Base-by-base conservation (phyloP, 1,284 basidiomycete species). In the Clitocybe nebularis region DNA sequence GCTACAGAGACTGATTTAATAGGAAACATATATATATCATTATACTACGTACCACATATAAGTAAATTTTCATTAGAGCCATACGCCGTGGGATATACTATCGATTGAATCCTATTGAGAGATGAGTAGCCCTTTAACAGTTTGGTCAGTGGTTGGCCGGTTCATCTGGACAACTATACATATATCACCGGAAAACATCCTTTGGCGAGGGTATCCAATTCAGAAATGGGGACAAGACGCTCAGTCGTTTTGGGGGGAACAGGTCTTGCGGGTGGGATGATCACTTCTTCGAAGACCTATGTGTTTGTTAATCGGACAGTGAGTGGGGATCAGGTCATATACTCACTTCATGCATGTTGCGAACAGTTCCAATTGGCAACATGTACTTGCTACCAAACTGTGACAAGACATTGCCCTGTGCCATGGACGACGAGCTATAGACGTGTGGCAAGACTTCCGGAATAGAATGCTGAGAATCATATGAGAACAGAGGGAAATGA, bases 61-160 rank as follows among this genome's bases (percentile, higher is more conserved):
- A 99, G 81, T 72, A 99, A 81, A 58, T 99, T 99, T 64, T 98
- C 96, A 53, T 97, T 98, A 1, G 92, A 89, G 16, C 79, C 74
- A 66, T 97, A 98, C 1, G 94, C 96, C 2, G 91, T 90, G 0
- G 90, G 88, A 64, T 89, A 98, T 9, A 99, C 87, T 43, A 96
- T 92, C 5, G 91, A 95, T 61, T 99, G 96, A 48, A 99, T 88
- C 49, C 96, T 79, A 60, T 99, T 99, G 49, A 99, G 73, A 13
- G 83, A 76, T 35, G 76, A 70, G 60, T 99, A 99, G 19, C 90
- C 90, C 83, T 93, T 44, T n/a, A 25, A 42, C 7, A 42, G 36
- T 13, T 35, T n/a, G n/a, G n/a, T 24, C 40, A 43, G 50, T 34
- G 10, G 13, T 5, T 13, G 14, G 16, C 14, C 20, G 24, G 24